phyloP scores from a whole-genome alignment of 192 early-diverging fungal species.

The Linnemannia elongata region DNA sequence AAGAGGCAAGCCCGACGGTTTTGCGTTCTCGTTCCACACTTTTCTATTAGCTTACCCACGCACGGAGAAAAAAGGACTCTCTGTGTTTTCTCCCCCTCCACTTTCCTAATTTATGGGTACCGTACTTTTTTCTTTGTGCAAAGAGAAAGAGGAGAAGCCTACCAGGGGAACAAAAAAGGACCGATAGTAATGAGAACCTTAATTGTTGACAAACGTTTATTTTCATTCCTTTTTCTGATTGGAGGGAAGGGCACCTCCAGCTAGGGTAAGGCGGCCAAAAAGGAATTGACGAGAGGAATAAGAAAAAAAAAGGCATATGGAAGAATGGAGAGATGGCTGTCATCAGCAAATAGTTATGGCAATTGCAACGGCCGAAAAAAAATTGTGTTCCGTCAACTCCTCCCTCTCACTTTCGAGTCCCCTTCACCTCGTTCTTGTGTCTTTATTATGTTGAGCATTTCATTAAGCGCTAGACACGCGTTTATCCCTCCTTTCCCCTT shows the following conservation, averaged over 20 bases:
- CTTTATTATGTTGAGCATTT: no score
- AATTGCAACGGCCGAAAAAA: no score
- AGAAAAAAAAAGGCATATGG: neutral
- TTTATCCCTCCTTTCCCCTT: no score
- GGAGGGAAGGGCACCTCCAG: neutral
- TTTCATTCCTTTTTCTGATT: neutral
- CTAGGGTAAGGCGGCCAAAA: neutral
- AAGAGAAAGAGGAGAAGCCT: neutral
- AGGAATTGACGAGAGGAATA: neutral
- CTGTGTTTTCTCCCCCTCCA: no score
- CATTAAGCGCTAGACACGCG: no score
- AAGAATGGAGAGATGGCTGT: neutral
- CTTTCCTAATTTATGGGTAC: no score
- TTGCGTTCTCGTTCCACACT: neutral
- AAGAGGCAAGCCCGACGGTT: neutral
- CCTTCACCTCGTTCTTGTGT: no score
- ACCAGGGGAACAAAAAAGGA: neutral
- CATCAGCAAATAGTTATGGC: no score
- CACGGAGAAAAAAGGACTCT: neutral
- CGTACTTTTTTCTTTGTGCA: no score
- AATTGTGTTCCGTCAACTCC: no score
- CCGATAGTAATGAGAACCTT: neutral
- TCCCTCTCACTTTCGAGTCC: no score
- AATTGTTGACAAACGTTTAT: neutral
- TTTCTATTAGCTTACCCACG: neutral